These are phyloP conservation scores for Zoysia matrella DNA, from an alignment of 202 grass and related monocot genomes.

Conservation along the genomic window DNA sequence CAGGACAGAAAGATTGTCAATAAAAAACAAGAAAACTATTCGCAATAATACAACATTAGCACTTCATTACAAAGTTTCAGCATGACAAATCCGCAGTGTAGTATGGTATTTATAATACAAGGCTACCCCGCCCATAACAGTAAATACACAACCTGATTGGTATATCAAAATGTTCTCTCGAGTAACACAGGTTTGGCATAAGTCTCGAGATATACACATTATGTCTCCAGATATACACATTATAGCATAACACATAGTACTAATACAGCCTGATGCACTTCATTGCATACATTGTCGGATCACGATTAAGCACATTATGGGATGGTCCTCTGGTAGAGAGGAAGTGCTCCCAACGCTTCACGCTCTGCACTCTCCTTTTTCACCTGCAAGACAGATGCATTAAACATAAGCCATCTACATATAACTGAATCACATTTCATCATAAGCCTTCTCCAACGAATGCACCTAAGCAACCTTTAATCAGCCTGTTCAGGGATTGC, in stretches of 20 bases:
- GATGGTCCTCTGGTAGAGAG: slow-evolving; percentile 79
- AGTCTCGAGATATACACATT: not conserved
- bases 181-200: not conserved
- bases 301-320: slow-evolving; percentile 36
- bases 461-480: not conserved
- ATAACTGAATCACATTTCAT: not conserved
- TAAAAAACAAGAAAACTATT: too few species aligned
- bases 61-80: too few species aligned
- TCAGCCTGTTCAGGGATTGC: not conserved
- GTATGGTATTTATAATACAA: too few species aligned
- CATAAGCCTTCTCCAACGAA: not conserved
- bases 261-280: slow-evolving; percentile 10
- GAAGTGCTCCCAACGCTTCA: slow-evolving; percentile 78
- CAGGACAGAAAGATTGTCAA: too few species aligned
- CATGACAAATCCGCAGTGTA: too few species aligned
- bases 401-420: not conserved
- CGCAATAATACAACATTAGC: too few species aligned
- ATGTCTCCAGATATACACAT: too few species aligned
- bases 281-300: slow-evolving; percentile 35
- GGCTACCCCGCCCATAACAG: not conserved
- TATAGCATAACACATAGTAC: slow-evolving; percentile 32
- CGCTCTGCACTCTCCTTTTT: slow-evolving; percentile 77
- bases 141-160: not conserved
- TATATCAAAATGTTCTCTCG: not conserved
- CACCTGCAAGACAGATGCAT: slow-evolving; percentile 46